Evolutionary conservation across 176 grass and related monocot species (phyloP).

Genomic region (Rhynchospora tenuis): DNA sequence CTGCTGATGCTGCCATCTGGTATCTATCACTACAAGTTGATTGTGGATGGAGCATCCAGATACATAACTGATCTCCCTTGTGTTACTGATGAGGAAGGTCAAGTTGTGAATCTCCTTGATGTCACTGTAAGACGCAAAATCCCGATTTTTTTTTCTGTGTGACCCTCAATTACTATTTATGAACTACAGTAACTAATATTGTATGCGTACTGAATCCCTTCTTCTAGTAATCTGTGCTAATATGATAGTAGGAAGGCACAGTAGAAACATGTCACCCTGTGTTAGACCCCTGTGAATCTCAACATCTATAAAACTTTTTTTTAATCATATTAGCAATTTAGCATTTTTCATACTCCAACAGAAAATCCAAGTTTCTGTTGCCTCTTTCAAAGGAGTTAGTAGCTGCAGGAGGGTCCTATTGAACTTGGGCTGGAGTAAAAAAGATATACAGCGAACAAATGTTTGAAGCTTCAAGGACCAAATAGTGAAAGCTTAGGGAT

Average conservation of each 20-base stretch:
- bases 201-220: neutral
- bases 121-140: slow-evolving; percentile 52
- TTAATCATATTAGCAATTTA: neutral
- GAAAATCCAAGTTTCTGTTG: neutral
- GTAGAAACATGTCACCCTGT: neutral
- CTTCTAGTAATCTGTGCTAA: neutral
- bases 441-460: neutral
- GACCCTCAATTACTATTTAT: neutral
- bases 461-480: neutral
- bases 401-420: neutral
- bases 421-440: neutral
- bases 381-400: neutral
- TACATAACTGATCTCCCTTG: slow-evolving; percentile 58
- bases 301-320: neutral
- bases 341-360: neutral
- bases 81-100: slow-evolving; percentile 47
- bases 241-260: neutral
- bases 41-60: slow-evolving; percentile 54
- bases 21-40: slow-evolving; percentile 67
- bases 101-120: slow-evolving; percentile 70
- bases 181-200: neutral
- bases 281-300: neutral
- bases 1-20: slow-evolving; percentile 69
- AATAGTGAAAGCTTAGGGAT: neutral
- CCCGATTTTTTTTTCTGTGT: neutral